A percentile compares a stretch with the other conserved stretches of the same genome.
Conservation (phyloP, 2,329 filamentous ascomycete genomes). For the Aspergillus sp. region DNA sequence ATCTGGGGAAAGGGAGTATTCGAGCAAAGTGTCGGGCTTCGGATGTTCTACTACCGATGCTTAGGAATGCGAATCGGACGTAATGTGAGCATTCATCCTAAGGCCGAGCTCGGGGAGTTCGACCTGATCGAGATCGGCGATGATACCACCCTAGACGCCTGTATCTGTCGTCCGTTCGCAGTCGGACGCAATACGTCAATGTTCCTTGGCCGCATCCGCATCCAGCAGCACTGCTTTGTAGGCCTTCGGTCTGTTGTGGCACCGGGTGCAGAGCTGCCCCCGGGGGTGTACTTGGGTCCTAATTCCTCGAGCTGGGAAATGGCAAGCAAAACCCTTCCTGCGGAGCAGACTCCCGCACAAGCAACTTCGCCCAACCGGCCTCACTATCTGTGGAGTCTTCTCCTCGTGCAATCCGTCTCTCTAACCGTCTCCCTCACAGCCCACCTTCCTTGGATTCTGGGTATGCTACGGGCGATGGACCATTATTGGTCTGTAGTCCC, state of each 20-base stretch:
- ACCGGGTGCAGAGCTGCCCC: slow-evolving; percentile 49
- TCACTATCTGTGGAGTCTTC: too few relatives aligned
- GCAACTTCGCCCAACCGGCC: too few relatives aligned
- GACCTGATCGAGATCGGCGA: slow-evolving; percentile 57
- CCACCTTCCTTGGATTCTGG: too few relatives aligned
- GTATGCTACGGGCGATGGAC: too few relatives aligned
- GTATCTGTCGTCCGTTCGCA: slow-evolving; percentile 53
- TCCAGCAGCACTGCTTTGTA: slow-evolving; percentile 49
- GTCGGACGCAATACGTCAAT: slow-evolving; percentile 58
- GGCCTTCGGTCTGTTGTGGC: slow-evolving; percentile 52
- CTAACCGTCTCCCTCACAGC: too few relatives aligned
- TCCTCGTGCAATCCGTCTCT: too few relatives aligned
- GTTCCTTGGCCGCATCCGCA: slow-evolving; percentile 52
- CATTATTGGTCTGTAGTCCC: too few relatives aligned
- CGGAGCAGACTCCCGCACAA: too few relatives aligned
- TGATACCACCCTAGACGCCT: slow-evolving; percentile 46
- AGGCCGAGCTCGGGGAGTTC: slow-evolving; percentile 52
- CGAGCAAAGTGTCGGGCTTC: slow-evolving; percentile 20
- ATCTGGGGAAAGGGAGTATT: slow-evolving; percentile 47
- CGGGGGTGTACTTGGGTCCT: slow-evolving; percentile 52
- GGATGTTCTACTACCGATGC: slow-evolving; percentile 49
- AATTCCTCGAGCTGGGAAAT: slow-evolving; percentile 58
- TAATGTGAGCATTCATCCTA: slow-evolving; percentile 47
- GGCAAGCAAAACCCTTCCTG: too few relatives aligned
- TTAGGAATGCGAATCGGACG: slow-evolving; percentile 55